phyloP scores from a whole-genome alignment of 202 grass and related monocot genomes.

The Dendrocalamus latiflorus region DNA sequence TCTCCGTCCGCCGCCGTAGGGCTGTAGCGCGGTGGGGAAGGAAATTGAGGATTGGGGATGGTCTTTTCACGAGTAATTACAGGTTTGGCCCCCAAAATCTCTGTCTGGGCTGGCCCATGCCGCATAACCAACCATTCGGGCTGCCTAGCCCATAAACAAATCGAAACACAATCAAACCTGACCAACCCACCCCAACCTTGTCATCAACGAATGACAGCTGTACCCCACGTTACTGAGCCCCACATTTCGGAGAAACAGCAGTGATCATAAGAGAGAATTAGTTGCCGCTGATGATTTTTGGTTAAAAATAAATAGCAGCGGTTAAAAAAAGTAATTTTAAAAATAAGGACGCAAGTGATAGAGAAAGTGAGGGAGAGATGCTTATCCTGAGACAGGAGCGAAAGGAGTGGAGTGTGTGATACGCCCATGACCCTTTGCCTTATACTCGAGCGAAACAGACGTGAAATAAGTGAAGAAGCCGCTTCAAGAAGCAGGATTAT shows the following conservation, averaged over 20 bases:
- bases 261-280: no score
- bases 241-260: not conserved
- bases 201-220: not conserved
- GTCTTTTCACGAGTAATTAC: not conserved
- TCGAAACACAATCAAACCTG: not conserved
- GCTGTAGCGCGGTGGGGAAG: not conserved
- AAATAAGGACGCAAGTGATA: no score
- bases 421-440: rapidly evolving
- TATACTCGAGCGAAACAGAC: no score
- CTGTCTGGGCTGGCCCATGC: not conserved
- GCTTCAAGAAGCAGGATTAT: no score
- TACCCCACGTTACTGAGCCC: not conserved
- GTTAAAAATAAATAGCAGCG: no score
- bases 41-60: not conserved
- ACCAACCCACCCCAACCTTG: not conserved
- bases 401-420: no score
- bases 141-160: not conserved
- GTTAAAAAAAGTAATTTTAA: no score
- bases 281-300: no score
- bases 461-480: no score
- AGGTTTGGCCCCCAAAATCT: not conserved
- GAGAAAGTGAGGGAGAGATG: no score
- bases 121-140: not conserved
- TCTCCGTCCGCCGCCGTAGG: not conserved
- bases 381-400: no score